A percentile compares a stretch with the other conserved stretches of the same genome.
Conservation (phyloP, 1,139 yeast genomes). For the Saccharomyces hybrid region DNA sequence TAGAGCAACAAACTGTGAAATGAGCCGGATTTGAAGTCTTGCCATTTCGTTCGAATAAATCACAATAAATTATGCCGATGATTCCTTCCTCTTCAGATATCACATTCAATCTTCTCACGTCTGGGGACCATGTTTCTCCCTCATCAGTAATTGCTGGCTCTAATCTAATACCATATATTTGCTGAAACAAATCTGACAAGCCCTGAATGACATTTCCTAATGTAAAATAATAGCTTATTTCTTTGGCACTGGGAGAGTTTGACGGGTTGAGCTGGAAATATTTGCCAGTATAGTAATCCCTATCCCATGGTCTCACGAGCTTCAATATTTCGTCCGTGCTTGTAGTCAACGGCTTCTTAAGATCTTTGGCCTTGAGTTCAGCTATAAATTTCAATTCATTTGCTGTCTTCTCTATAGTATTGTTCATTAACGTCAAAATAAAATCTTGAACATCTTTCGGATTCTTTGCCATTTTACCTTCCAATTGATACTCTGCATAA, state of each 20-base stretch:
- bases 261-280: neutral
- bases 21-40: constrained; percentile 81
- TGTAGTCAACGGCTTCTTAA: constrained; percentile 14
- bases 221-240: constrained; percentile 58
- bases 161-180: constrained; percentile 68
- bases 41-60: constrained; percentile 52
- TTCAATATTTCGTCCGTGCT: constrained; percentile 36
- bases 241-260: constrained; percentile 1
- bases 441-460: constrained; percentile 73
- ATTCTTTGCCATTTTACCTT: constrained; percentile 81
- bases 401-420: constrained; percentile 48
- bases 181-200: constrained; percentile 58
- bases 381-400: constrained; percentile 47
- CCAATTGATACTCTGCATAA: constrained; percentile 73
- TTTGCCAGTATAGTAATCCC: constrained; percentile 52
- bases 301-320: constrained; percentile 79
- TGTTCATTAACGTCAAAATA: constrained; percentile 48
- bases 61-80: constrained; percentile 62
- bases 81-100: constrained; percentile 49
- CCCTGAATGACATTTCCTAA: constrained; percentile 86
- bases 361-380: constrained; percentile 32
- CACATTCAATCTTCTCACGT: constrained; percentile 76
- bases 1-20: constrained; percentile 91
- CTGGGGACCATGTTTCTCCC: constrained; percentile 90
- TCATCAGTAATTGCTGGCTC: constrained; percentile 53